These are phyloP conservation scores for Malus hybrid DNA, from an alignment of 331 rosid species.

Conservation along the genomic window DNA sequence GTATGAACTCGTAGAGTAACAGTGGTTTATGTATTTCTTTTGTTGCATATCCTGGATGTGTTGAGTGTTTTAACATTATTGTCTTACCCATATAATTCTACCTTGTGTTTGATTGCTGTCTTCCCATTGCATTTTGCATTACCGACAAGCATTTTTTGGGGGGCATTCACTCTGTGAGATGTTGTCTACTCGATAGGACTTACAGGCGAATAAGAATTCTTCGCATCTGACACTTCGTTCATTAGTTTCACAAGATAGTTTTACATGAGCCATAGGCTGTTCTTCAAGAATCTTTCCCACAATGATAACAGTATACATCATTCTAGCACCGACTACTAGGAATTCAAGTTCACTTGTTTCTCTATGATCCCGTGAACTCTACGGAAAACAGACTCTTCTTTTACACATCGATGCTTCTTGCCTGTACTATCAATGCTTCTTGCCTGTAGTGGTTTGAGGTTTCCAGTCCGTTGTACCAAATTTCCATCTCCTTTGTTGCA, in stretches of 20 bases:
- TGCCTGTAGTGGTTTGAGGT: background rate
- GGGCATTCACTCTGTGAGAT: background rate
- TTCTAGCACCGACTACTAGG: background rate
- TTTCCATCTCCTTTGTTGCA: background rate
- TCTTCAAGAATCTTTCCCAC: background rate
- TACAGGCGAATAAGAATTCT: background rate
- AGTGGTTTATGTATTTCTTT: background rate
- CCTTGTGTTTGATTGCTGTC: background rate
- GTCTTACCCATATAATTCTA: no score
- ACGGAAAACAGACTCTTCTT: background rate
- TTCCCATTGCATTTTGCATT: background rate
- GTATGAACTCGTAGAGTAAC: background rate
- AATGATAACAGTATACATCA: background rate
- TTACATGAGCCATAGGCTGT: background rate
- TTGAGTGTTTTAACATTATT: background rate
- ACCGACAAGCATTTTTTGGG: background rate
- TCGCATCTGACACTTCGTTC: background rate
- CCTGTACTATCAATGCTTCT: background rate
- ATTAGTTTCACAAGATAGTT: background rate
- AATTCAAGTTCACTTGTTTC: background rate
- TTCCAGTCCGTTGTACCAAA: background rate
- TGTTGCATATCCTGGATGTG: background rate
- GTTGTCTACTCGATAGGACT: background rate
- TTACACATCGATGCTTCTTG: background rate
- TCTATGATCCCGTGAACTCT: background rate